These are phyloP conservation scores for Metschnikowia noctiluminum DNA, from an alignment of 805 yeast species.

Conservation along the genomic window DNA sequence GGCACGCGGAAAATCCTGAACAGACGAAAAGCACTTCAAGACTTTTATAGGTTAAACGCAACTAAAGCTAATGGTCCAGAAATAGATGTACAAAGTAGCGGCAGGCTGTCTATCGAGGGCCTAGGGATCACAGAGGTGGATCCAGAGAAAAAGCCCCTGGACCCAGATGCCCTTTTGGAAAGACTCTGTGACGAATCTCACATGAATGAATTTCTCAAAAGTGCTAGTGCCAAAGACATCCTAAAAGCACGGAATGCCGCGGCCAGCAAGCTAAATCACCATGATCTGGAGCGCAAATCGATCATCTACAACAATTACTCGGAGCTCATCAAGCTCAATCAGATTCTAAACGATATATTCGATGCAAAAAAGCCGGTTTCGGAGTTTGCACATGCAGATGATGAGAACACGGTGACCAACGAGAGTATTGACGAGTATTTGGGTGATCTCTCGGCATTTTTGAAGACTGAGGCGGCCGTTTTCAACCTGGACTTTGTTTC, in stretches of 20 bases:
- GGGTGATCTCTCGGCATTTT: slow-evolving; percentile 8
- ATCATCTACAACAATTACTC: slow-evolving; percentile 74
- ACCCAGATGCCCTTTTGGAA: not conserved
- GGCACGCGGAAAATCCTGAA: slow-evolving; percentile 34
- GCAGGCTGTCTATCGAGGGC: not conserved
- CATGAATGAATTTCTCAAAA: slow-evolving; percentile 8
- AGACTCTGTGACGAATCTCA: slow-evolving; percentile 8
- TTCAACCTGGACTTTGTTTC: slow-evolving; percentile 17
- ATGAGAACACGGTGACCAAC: slow-evolving; percentile 3
- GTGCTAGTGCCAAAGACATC: slow-evolving; percentile 11
- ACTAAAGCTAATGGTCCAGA: not conserved
- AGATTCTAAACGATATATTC: slow-evolving; percentile 37
- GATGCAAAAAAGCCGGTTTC: not conserved
- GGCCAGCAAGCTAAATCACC: slow-evolving; percentile 45
- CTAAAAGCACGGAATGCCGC: slow-evolving; percentile 15
- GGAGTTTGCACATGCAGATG: slow-evolving; percentile 3
- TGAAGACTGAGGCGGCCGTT: slow-evolving; percentile 10
- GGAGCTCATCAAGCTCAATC: slow-evolving; percentile 65
- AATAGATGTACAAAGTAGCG: not conserved
- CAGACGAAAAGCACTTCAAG: slow-evolving; percentile 41
- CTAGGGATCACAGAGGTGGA: not conserved
- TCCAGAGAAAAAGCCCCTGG: not conserved
- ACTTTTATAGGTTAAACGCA: slow-evolving; percentile 33
- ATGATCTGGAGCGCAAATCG: slow-evolving; percentile 61
- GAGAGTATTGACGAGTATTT: slow-evolving; percentile 10